Evolutionary conservation across 345 rosid genomes (phyloP).

Genomic region (Acer yangbiense): DNA sequence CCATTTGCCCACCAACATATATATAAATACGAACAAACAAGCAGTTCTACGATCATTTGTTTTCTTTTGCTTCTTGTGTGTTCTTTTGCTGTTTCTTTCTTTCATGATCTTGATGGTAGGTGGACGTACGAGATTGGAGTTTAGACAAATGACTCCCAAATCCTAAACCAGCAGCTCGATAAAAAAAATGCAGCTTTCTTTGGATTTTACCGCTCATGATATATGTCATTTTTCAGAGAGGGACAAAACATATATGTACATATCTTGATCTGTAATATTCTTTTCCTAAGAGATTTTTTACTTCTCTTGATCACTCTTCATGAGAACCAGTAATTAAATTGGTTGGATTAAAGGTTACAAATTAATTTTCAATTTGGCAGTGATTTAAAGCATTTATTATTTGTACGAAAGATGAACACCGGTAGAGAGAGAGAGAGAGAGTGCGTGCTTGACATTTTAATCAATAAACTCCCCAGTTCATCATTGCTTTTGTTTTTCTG

Average conservation of each 20-base stretch:
- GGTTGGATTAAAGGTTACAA: too few relatives aligned
- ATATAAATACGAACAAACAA: not conserved
- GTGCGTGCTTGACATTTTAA: too few relatives aligned
- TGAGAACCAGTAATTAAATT: not conserved
- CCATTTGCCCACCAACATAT: slow-evolving; percentile 5
- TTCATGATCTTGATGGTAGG: not conserved
- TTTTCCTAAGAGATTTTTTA: not conserved
- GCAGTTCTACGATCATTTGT: slow-evolving; percentile 11
- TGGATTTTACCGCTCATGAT: slow-evolving; percentile 8
- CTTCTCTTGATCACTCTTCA: slow-evolving; percentile 1
- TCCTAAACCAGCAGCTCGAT: too few relatives aligned
- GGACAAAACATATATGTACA: not conserved
- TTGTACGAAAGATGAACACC: too few relatives aligned
- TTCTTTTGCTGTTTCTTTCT: not conserved
- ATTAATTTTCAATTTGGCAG: too few relatives aligned
- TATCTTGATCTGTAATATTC: not conserved
- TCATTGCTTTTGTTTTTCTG: too few relatives aligned
- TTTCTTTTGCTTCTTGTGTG: slow-evolving; percentile 22
- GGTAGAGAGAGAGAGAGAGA: too few relatives aligned
- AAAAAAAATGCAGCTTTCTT: too few relatives aligned
- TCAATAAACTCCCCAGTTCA: too few relatives aligned
- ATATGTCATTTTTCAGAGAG: not conserved
- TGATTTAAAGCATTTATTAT: too few relatives aligned
- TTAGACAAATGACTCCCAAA: too few relatives aligned
- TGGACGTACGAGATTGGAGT: too few relatives aligned